Evolutionary conservation across 805 yeast genomes (phyloP), one percentile per base, ranked within the genome.

Genomic region (Kluyveromyces wickerhamii): DNA sequence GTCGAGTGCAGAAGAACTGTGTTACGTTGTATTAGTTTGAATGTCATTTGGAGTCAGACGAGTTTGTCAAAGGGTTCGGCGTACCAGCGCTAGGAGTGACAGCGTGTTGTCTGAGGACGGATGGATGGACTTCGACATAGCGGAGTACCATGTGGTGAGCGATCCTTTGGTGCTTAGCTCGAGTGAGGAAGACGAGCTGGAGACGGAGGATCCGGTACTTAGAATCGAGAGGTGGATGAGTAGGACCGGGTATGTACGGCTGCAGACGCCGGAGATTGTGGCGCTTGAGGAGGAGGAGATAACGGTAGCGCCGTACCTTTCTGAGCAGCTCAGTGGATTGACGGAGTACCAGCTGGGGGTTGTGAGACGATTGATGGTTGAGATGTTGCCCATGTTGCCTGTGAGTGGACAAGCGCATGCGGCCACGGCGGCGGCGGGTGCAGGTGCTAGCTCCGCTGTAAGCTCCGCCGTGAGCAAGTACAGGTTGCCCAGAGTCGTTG

Each of bases 81-180:
- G 33, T 19, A 30, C 26, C 10, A 30, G 33, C 16, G 33, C 26
- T 9, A 14, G 33, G 9, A 30, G 33, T 15, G 33, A 30, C n/a
- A 19, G 19, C 12, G 19, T 30, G 13, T n/a, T 30, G 16, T 30
- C 33, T 10, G 33, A 30, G 8, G 33, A 30, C 12, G 33, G 16
- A n/a, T 30, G 33, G 33, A 25, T n/a, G 4, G 33, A 30, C 15
- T 30, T 21, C 8, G 33, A 30, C n/a, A 30, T 30, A 11, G 33
- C 19, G 12, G 33, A 30, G 17, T 21, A 21, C 19, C 33, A 30
- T 22, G 33, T 30, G 19, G 25, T 30, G 33, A 30, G 21, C 17
- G 33, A 30, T 18, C 33, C 33, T 6, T 30, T 30, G 26, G 33
- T 30, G 11, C 21, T 30, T 25, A 30, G 33, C 21, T 30, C 33